Evolutionary conservation across 495 filamentous ascomycete genomes (phyloP).

Genomic region (Pyronema domesticum): DNA sequence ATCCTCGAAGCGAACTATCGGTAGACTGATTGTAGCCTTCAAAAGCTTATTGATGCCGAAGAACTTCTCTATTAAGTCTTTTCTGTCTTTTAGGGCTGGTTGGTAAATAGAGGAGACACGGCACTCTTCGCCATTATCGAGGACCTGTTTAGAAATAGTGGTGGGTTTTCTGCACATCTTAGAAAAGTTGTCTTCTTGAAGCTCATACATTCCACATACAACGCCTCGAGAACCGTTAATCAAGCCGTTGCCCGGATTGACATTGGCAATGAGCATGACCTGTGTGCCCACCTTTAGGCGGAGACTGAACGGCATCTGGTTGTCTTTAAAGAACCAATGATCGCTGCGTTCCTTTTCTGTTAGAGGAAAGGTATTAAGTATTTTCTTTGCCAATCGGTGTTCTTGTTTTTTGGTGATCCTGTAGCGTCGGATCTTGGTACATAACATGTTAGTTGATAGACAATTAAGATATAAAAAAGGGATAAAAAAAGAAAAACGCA

Average conservation of each 20-base stretch:
- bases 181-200: slow-evolving; percentile 19
- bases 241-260: slow-evolving; percentile 24
- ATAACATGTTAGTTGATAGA: background rate
- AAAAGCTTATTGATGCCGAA: background rate
- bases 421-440: background rate
- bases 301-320: slow-evolving; percentile 18
- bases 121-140: too few relatives aligned
- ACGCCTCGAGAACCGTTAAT: slow-evolving; percentile 36
- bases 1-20: background rate
- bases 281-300: slow-evolving; percentile 29
- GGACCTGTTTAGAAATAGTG: background rate
- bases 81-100: background rate
- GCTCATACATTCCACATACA: slow-evolving; percentile 20
- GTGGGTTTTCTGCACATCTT: background rate
- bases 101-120: background rate
- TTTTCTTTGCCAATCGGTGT: background rate
- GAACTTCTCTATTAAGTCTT: background rate
- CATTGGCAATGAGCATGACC: slow-evolving; percentile 33
- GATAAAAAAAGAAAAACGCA: background rate
- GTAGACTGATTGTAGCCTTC: background rate
- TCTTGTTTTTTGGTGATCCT: background rate
- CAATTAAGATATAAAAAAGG: background rate
- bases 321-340: slow-evolving; percentile 6
- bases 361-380: background rate
- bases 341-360: too few relatives aligned